phyloP scores from a whole-genome alignment of 768 basidiomycete species.

The Lentinula lateritia region DNA sequence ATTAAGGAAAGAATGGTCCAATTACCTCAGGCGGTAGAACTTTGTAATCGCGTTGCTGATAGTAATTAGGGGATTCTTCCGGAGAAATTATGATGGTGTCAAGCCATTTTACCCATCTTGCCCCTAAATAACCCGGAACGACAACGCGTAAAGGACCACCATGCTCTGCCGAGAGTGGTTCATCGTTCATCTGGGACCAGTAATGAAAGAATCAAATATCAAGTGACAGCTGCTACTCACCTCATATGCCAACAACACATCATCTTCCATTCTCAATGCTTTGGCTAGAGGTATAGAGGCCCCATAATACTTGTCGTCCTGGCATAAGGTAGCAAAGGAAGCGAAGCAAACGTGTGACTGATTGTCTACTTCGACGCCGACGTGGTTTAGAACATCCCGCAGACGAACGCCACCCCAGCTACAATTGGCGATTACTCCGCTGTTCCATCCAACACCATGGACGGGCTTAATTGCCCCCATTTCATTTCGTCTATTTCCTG shows the following conservation, averaged over 20 bases:
- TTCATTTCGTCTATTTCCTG: constrained; percentile 62
- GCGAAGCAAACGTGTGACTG: constrained; percentile 54
- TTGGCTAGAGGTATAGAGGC: constrained; percentile 54
- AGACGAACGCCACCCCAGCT: constrained; percentile 60
- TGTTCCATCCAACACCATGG: constrained; percentile 57
- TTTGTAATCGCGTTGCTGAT: constrained; percentile 71
- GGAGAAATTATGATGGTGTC: constrained; percentile 51
- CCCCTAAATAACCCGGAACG: constrained; percentile 63
- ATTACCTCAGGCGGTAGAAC: constrained; percentile 47
- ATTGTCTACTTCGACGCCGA: constrained; percentile 27
- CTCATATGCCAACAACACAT: constrained; percentile 60
- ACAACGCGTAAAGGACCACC: constrained; percentile 66
- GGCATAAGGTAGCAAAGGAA: constrained; percentile 53
- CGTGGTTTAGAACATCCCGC: constrained; percentile 46
- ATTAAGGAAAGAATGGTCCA: background rate
- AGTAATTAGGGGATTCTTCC: constrained; percentile 61
- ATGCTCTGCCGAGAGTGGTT: constrained; percentile 51
- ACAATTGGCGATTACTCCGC: constrained; percentile 67
- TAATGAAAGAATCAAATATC: background rate
- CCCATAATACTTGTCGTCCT: constrained; percentile 60
- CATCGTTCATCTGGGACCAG: constrained; percentile 55
- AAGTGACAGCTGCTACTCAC: constrained; percentile 21
- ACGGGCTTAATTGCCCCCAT: constrained; percentile 57
- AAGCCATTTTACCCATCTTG: constrained; percentile 76
- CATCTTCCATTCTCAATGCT: constrained; percentile 38